Conservation (phyloP, 306 rosid species). For the Erythrophleum fordii region DNA sequence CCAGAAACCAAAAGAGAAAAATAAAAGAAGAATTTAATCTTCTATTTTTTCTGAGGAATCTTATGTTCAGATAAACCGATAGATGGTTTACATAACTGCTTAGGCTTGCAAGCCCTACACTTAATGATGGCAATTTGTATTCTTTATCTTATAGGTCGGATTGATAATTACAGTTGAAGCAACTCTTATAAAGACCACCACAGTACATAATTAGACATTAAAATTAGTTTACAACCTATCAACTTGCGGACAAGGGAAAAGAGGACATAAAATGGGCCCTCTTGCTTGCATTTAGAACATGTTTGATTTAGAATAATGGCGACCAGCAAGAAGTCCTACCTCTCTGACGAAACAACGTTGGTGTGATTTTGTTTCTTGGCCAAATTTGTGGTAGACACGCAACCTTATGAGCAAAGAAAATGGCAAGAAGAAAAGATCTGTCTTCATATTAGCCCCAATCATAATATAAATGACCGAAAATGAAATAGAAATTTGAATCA, state of each 20-base stretch:
- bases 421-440: conserved; percentile 81
- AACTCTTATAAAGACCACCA: neutral
- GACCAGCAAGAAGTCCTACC: too few relatives aligned
- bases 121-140: too few relatives aligned
- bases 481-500: too few relatives aligned
- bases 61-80: too few relatives aligned
- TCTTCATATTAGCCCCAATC: too few relatives aligned
- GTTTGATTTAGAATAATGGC: neutral
- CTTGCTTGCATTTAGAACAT: neutral
- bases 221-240: conserved; percentile 11
- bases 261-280: neutral
- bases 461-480: too few relatives aligned
- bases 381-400: conserved; percentile 80
- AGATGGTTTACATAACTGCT: too few relatives aligned
- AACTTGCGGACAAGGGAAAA: conserved; percentile 5
- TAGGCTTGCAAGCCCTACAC: too few relatives aligned
- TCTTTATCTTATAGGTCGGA: too few relatives aligned
- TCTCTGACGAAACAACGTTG: conserved; percentile 56
- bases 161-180: neutral
- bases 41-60: too few relatives aligned
- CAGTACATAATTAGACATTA: neutral
- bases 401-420: conserved; percentile 88
- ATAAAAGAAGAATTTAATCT: too few relatives aligned
- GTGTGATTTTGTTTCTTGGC: conserved; percentile 68
- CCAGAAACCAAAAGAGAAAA: too few relatives aligned